phyloP scores from a whole-genome alignment of 75 land plant genomes.

The Chamaecyparis obtusa region DNA sequence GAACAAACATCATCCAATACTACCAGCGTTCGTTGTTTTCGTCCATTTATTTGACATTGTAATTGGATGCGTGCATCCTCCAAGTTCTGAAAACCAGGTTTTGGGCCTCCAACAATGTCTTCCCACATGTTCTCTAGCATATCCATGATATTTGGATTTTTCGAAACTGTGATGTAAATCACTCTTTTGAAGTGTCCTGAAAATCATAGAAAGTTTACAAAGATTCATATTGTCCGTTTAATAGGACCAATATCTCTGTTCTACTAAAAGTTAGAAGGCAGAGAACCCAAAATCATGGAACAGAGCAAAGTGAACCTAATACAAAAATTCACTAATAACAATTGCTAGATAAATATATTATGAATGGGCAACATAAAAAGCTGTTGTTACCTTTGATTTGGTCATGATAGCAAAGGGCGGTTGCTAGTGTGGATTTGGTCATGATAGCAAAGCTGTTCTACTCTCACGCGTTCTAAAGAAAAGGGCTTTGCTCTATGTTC shows the following conservation, averaged over 20 bases:
- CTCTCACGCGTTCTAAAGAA: neutral
- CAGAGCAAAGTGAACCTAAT: neutral
- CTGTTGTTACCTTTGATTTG: conserved; percentile 5
- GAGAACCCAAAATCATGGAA: neutral
- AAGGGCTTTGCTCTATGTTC: too few species aligned
- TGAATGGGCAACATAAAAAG: neutral
- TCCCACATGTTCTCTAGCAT: neutral
- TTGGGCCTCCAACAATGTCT: neutral
- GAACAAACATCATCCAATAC: conserved; percentile 13
- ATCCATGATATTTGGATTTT: neutral
- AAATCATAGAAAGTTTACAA: neutral
- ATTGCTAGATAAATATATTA: neutral
- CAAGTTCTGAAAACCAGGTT: neutral
- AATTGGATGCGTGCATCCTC: neutral
- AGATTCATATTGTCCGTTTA: neutral
- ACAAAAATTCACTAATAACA: neutral
- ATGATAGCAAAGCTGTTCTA: neutral
- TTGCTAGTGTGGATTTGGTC: neutral
- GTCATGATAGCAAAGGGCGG: neutral
- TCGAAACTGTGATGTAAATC: neutral
- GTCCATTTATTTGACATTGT: neutral
- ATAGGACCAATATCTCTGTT: neutral
- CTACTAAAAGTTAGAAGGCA: neutral
- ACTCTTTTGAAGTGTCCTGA: neutral
- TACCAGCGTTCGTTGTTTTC: neutral